phyloP scores from a whole-genome alignment of 1,284 basidiomycete species.

The Serendipita sp. region DNA sequence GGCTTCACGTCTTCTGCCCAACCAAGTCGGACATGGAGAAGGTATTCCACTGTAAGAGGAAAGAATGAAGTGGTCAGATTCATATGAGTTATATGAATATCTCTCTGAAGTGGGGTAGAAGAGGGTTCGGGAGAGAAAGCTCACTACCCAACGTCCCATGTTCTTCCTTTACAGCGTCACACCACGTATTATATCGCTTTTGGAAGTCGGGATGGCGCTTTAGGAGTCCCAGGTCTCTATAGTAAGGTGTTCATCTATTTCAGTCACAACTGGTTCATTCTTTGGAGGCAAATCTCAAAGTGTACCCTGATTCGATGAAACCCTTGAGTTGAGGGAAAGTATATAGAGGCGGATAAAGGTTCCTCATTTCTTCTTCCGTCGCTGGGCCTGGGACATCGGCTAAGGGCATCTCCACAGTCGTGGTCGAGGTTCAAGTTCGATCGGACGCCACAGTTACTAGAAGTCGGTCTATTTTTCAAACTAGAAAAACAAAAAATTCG shows the following conservation, averaged over 20 bases:
- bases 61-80: slow-evolving; percentile 4
- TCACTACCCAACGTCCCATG: slow-evolving; percentile 52
- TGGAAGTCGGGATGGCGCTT: slow-evolving; percentile 60
- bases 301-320: slow-evolving; percentile 61
- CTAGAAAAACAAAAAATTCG: no score
- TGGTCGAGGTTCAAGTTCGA: background rate
- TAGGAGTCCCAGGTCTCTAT: slow-evolving; percentile 61
- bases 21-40: slow-evolving; percentile 46
- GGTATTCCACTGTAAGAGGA: slow-evolving; percentile 42
- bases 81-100: background rate
- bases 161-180: slow-evolving; percentile 34
- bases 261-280: slow-evolving; percentile 6
- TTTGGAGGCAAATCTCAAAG: background rate
- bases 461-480: no score
- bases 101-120: background rate
- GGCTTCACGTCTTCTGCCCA: slow-evolving; percentile 36
- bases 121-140: background rate
- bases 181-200: slow-evolving; percentile 47
- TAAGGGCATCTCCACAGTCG: background rate
- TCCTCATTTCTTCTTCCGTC: slow-evolving; percentile 47
- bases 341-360: slow-evolving; percentile 56
- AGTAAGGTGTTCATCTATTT: slow-evolving; percentile 6
- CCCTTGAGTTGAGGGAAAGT: slow-evolving; percentile 61
- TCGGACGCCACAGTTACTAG: background rate
- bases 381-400: slow-evolving; percentile 35